phyloP scores from a whole-genome alignment of 805 yeast species.

The Zygotorulaspora chibaensis region DNA sequence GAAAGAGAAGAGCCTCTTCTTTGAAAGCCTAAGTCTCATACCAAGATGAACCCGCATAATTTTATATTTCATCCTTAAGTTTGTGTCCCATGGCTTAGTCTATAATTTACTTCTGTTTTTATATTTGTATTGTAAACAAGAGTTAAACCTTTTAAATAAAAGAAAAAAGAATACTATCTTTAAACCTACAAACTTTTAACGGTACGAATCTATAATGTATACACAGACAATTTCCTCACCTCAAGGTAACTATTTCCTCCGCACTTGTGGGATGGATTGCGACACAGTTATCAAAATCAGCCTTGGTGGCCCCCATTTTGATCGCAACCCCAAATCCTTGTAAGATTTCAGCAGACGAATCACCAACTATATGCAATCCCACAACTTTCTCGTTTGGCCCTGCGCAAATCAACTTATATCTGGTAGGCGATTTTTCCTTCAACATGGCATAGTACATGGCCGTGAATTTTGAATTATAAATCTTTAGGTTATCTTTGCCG shows the following conservation, averaged over 20 bases:
- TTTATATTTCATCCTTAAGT: conserved; percentile 13
- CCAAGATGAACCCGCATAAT: conserved; percentile 16
- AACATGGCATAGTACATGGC: conserved; percentile 93
- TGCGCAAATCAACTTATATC: conserved; percentile 73
- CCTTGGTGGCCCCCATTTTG: conserved; percentile 98
- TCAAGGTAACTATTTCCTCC: conserved; percentile 85
- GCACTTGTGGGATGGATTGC: conserved; percentile 99
- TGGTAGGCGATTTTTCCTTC: conserved; percentile 75
- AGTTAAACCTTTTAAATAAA: conserved; percentile 11
- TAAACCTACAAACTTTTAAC: not conserved
- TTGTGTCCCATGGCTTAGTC: conserved; percentile 15
- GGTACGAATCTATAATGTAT: not conserved
- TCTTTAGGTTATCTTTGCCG: conserved; percentile 75
- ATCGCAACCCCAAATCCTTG: conserved; percentile 99
- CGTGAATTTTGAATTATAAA: conserved; percentile 77
- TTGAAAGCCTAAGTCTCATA: conserved; percentile 66
- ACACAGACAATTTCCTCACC: conserved; percentile 14
- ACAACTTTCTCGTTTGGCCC: conserved; percentile 89
- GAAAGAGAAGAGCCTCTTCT: conserved; percentile 99
- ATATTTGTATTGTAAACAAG: conserved; percentile 19
- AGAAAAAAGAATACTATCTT: not conserved
- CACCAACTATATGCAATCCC: conserved; percentile 93
- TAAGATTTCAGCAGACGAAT: conserved; percentile 81
- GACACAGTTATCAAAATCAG: conserved; percentile 90
- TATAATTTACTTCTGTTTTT: conserved; percentile 16